These are phyloP conservation scores for Trametes sp. DNA, from an alignment of 1,284 basidiomycete species.

Conservation along the genomic window DNA sequence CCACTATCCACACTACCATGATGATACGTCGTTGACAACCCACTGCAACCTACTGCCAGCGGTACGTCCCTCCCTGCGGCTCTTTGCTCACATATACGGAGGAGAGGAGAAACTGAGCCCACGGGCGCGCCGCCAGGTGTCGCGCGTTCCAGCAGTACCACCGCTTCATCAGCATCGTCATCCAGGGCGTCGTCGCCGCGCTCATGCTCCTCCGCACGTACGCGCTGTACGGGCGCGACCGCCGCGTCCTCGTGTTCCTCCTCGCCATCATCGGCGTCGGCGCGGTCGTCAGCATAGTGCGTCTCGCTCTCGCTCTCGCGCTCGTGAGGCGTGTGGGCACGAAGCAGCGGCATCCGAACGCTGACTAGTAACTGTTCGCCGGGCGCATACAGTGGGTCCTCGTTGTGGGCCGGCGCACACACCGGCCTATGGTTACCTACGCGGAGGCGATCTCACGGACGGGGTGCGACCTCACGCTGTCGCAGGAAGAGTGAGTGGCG, in stretches of 20 bases:
- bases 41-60: neutral
- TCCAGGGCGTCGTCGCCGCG: constrained; percentile 3
- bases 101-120: neutral
- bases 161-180: constrained; percentile 9
- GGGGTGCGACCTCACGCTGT: constrained; percentile 18
- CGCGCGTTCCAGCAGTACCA: constrained; percentile 11
- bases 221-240: neutral
- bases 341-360: too few relatives aligned
- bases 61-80: neutral
- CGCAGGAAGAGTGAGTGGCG: constrained; percentile 13
- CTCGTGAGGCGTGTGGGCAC: too few relatives aligned
- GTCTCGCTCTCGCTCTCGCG: neutral
- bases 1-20: neutral
- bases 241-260: neutral
- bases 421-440: neutral
- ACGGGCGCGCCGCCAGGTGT: constrained; percentile 2
- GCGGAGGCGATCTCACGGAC: neutral
- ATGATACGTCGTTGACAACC: neutral
- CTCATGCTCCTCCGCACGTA: neutral
- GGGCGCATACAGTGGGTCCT: constrained; percentile 5
- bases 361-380: too few relatives aligned
- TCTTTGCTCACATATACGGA: neutral
- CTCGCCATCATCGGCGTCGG: neutral
- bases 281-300: neutral
- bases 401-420: neutral